Evolutionary conservation across 108 stramenopile species (phyloP).

Genomic region (Pseudonitzschia multistriata): DNA sequence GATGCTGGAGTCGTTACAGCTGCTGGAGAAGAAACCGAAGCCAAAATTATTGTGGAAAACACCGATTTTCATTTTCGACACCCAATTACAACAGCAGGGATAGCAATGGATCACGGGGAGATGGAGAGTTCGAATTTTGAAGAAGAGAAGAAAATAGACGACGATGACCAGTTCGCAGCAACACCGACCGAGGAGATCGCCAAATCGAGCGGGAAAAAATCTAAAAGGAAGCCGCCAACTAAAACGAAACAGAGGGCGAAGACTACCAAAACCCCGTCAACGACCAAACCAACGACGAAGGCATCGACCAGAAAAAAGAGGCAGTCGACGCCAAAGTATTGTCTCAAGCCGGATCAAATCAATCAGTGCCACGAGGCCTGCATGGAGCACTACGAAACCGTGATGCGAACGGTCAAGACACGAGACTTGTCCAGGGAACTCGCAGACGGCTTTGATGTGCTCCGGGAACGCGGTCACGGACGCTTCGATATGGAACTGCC

Average conservation of each 20-base stretch:
- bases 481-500: constrained; percentile 84
- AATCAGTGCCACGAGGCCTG: constrained; percentile 60
- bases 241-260: no score
- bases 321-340: constrained; percentile 32
- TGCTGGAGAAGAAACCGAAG: no score
- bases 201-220: no score
- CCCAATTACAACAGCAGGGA: no score
- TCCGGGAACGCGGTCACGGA: constrained; percentile 83
- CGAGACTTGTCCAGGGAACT: constrained; percentile 72
- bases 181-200: neutral
- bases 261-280: no score
- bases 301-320: neutral
- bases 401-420: constrained; percentile 82
- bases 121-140: neutral
- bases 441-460: constrained; percentile 83
- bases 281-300: neutral
- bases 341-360: constrained; percentile 64
- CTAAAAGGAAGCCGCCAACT: no score
- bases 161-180: neutral
- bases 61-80: no score
- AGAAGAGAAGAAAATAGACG: constrained; percentile 4
- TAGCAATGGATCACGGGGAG: no score
- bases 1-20: neutral
- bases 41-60: no score
- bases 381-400: constrained; percentile 79